Conservation (phyloP, 139 green algal species). For the Tetradesmus lagerheimii region DNA sequence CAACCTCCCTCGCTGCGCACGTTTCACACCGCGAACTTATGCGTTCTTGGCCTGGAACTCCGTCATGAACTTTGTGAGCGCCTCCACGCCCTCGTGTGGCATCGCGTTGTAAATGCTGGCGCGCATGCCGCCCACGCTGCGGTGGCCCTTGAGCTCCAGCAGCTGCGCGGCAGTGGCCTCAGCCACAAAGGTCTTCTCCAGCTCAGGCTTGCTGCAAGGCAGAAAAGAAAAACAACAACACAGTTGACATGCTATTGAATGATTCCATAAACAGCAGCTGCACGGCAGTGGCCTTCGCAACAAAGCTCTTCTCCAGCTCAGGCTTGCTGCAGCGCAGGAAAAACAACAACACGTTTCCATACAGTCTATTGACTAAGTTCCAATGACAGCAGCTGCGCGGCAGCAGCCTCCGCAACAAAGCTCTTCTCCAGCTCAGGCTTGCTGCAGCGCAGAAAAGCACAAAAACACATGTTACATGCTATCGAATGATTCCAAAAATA, state of each 20-base stretch:
- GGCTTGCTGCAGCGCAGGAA: conserved; percentile 1
- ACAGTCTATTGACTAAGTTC: too few species aligned
- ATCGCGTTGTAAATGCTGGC: conserved; percentile 99
- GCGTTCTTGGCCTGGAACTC: conserved; percentile 47
- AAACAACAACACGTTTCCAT: too few species aligned
- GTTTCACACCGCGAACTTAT: background rate
- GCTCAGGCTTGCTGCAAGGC: conserved; percentile 28
- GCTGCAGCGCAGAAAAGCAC: background rate
- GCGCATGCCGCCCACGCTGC: conserved; percentile 98
- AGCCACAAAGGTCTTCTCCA: conserved; percentile 39
- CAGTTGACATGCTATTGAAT: background rate
- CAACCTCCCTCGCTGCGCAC: too few species aligned
- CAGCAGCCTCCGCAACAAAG: conserved; percentile 45
- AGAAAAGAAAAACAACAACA: background rate
- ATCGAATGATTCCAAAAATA: too few species aligned
- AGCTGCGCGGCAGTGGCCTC: conserved; percentile 52
- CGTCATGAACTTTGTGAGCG: conserved; percentile 94
- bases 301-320: conserved; percentile 40
- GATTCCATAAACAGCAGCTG: too few species aligned
- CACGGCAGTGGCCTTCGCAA: conserved; percentile 37
- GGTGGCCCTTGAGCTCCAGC: conserved; percentile 97
- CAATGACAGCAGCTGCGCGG: conserved; percentile 55
- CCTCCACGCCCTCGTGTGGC: conserved; percentile 91
- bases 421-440: conserved; percentile 41
- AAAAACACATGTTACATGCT: too few species aligned